These are phyloP conservation scores for Chrysosporium queenslandicum DNA, from an alignment of 2,329 filamentous ascomycete species.

Conservation along the genomic window DNA sequence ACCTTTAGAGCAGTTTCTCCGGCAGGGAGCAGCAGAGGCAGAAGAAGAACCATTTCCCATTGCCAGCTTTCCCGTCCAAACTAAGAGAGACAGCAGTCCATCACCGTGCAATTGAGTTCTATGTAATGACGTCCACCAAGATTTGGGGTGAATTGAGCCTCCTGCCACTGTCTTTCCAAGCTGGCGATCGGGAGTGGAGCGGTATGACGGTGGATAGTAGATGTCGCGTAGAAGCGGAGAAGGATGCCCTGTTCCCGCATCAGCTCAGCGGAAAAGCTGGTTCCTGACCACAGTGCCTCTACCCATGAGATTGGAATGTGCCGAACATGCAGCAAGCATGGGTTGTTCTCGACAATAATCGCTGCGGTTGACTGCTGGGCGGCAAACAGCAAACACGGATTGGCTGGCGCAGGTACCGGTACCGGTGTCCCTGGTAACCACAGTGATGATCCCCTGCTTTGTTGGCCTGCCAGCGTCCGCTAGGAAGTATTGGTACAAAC, in stretches of 20 bases:
- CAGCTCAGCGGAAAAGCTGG: too few relatives aligned
- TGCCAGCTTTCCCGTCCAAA: too few relatives aligned
- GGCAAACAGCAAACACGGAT: conserved; percentile 4
- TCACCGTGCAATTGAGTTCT: too few relatives aligned
- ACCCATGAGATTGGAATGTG: background rate
- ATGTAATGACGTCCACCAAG: background rate
- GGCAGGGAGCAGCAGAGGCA: too few relatives aligned
- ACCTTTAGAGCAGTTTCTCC: too few relatives aligned
- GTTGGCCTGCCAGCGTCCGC: conserved; percentile 2
- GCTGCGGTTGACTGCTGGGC: background rate
- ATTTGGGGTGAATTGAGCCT: background rate
- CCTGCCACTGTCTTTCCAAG: too few relatives aligned
- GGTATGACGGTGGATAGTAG: background rate
- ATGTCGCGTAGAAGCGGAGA: too few relatives aligned
- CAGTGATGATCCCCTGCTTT: background rate
- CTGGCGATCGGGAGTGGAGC: background rate
- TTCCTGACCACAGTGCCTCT: background rate
- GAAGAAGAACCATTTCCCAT: too few relatives aligned
- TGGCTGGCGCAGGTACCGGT: background rate
- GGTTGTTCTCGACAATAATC: background rate
- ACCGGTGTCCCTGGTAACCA: conserved; percentile 4
- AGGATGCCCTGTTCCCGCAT: background rate
- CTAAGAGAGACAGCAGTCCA: too few relatives aligned
- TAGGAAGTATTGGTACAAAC: conserved; percentile 6
- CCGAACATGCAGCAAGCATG: background rate